phyloP scores from a whole-genome alignment of 1,284 basidiomycete genomes.

The Caloboletus firmus region DNA sequence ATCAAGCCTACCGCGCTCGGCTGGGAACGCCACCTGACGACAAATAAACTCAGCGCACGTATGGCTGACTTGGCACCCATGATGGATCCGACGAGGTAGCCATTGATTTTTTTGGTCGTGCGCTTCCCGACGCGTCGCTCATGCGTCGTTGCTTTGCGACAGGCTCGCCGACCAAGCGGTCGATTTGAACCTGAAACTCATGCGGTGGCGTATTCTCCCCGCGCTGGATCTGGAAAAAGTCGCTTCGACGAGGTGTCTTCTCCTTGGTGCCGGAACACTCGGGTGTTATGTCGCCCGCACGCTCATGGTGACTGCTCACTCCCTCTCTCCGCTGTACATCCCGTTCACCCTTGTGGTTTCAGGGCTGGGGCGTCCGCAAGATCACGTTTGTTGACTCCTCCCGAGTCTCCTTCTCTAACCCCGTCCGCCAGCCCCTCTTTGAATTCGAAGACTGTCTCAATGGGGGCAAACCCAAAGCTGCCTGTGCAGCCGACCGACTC shows the following conservation, averaged over 20 bases:
- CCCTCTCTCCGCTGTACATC: background rate
- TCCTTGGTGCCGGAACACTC: constrained; percentile 93
- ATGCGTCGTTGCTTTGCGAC: background rate
- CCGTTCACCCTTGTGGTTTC: background rate
- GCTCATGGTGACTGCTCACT: constrained; percentile 63
- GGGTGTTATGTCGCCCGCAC: constrained; percentile 94
- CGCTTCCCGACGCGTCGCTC: background rate
- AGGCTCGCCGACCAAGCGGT: constrained; percentile 95
- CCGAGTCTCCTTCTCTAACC: constrained; percentile 93
- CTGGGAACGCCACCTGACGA: constrained; percentile 87
- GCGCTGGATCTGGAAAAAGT: constrained; percentile 87
- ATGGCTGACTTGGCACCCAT: constrained; percentile 90
- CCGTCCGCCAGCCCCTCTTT: constrained; percentile 94
- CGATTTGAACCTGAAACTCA: constrained; percentile 94
- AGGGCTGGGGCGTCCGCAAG: constrained; percentile 94
- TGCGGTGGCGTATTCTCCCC: constrained; percentile 97
- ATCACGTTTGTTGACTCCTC: constrained; percentile 93
- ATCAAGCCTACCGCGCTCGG: constrained; percentile 72
- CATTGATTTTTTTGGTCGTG: background rate
- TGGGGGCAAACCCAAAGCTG: constrained; percentile 92
- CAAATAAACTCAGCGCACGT: constrained; percentile 85
- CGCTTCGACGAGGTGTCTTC: constrained; percentile 74
- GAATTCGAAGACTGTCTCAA: constrained; percentile 93
- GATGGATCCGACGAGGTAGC: constrained; percentile 86
- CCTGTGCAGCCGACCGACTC: constrained; percentile 84